These are phyloP conservation scores for Termitomyces sp. DNA, from an alignment of 768 basidiomycete species.

Conservation along the genomic window DNA sequence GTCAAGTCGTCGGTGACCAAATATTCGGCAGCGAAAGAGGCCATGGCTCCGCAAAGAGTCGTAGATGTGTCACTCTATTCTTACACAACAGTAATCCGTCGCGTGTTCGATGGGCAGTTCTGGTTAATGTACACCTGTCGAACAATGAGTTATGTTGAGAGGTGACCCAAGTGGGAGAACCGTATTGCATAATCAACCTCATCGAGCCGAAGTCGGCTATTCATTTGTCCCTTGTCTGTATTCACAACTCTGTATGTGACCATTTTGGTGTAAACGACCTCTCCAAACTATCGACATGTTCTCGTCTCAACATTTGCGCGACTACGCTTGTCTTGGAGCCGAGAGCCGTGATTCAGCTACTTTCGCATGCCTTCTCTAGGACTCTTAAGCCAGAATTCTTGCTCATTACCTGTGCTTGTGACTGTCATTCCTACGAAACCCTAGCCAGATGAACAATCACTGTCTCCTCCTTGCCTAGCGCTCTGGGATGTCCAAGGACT, in stretches of 20 bases:
- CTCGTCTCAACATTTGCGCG: neutral
- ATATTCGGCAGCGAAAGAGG: conserved; percentile 42
- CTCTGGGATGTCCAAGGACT: neutral
- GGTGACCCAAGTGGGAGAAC: neutral
- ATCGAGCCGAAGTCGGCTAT: neutral
- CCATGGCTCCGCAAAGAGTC: neutral
- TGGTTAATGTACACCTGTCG: neutral
- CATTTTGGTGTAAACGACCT: neutral
- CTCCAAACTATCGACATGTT: neutral
- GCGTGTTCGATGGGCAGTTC: neutral
- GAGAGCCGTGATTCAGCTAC: neutral
- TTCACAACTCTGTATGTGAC: neutral
- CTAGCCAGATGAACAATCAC: neutral
- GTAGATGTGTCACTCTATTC: neutral
- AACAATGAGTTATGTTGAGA: neutral
- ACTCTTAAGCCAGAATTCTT: neutral
- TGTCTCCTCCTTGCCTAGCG: neutral
- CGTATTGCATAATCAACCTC: conserved; percentile 11
- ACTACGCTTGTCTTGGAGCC: neutral
- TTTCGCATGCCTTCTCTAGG: neutral
- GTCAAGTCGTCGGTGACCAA: conserved; percentile 77
- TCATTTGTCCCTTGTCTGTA: neutral
- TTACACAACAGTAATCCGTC: neutral
- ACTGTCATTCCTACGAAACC: neutral
- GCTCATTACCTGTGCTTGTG: neutral